phyloP scores from a whole-genome alignment of 2,329 filamentous ascomycete genomes.

The Sclerotinia glacialis region DNA sequence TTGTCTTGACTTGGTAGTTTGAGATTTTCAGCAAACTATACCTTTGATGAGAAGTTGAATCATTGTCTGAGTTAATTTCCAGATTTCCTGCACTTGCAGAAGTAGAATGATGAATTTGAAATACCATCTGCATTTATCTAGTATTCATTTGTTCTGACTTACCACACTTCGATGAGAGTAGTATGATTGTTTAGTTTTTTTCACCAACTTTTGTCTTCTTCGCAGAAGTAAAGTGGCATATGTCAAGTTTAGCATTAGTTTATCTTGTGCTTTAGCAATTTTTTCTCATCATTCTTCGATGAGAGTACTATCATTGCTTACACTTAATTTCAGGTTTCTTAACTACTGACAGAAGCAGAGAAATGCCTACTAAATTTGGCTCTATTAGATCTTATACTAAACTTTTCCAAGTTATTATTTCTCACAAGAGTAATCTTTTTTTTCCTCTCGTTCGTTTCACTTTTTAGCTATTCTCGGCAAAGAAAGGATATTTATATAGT shows the following conservation, averaged over 20 bases:
- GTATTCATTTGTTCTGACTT: neutral
- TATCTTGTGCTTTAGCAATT: neutral
- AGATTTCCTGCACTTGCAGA: no score
- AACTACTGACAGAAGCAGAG: neutral
- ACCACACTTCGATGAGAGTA: neutral
- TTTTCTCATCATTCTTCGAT: neutral
- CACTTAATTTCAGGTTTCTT: fast-evolving
- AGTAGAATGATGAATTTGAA: no score
- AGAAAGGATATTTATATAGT: no score
- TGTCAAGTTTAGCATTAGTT: neutral
- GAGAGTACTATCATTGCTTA: neutral
- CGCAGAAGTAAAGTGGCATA: neutral
- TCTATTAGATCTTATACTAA: fast-evolving
- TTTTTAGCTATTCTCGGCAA: no score
- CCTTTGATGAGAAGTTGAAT: neutral
- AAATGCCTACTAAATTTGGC: neutral
- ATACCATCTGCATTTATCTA: no score
- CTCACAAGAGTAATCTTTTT: neutral
- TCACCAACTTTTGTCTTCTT: neutral
- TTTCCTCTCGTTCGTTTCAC: no score
- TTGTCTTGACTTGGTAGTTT: neutral
- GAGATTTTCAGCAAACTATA: no score
- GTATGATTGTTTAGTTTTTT: fast-evolving
- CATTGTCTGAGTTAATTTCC: neutral
- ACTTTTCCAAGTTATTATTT: fast-evolving